Evolutionary conservation across 176 grass and related monocot species (phyloP).

Genomic region (Avena eriantha): DNA sequence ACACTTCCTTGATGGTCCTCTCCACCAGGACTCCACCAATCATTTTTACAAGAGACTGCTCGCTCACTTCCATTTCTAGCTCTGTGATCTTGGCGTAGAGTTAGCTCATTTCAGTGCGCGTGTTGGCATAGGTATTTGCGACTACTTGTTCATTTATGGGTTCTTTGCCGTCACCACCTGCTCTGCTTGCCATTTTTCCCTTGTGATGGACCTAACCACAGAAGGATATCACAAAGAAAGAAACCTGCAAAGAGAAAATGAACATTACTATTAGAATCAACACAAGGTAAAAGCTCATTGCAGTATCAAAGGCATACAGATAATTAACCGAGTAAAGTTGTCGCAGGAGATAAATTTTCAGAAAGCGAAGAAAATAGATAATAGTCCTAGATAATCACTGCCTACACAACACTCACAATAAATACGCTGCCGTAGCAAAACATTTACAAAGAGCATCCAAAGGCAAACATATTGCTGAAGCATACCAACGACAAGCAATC

Average conservation of each 20-base stretch:
- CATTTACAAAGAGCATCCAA: neutral
- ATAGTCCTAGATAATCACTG: neutral
- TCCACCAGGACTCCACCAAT: constrained; percentile 84
- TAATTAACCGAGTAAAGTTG: neutral
- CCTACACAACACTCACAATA: neutral
- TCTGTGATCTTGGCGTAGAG: constrained; percentile 91
- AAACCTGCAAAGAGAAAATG: constrained; percentile 23
- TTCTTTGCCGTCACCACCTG: constrained; percentile 35
- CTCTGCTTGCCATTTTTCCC: constrained; percentile 69
- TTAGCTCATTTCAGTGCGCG: constrained; percentile 84
- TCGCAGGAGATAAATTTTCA: neutral
- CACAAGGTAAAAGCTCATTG: constrained; percentile 38
- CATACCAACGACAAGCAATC: neutral
- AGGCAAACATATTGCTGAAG: neutral
- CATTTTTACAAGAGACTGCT: constrained; percentile 93
- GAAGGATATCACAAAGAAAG: neutral
- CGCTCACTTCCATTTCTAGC: constrained; percentile 80
- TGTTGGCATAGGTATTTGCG: constrained; percentile 65
- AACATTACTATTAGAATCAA: neutral
- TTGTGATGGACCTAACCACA: neutral
- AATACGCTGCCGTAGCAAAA: neutral
- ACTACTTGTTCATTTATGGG: constrained; percentile 72
- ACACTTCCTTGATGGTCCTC: constrained; percentile 80
- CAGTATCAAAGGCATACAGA: constrained; percentile 10
- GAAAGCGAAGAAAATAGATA: neutral